Conservation (phyloP, 345 rosid genomes). For the Syzygium grande region DNA sequence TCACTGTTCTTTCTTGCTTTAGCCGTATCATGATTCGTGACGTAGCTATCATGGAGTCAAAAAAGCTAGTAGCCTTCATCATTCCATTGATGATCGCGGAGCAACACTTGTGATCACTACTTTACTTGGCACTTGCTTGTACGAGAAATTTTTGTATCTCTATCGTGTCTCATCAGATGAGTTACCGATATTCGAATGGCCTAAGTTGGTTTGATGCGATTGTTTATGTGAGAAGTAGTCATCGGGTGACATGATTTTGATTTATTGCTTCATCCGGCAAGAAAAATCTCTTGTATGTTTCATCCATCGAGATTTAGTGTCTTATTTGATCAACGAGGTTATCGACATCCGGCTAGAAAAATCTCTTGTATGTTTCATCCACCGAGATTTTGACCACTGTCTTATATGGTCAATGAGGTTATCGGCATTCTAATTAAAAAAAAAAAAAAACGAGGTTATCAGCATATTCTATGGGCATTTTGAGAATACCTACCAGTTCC, state of each 20-base stretch:
- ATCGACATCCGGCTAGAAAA: background rate
- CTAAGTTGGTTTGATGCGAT: background rate
- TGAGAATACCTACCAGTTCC: background rate
- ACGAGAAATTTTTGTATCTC: background rate
- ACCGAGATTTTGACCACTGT: background rate
- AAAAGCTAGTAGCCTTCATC: background rate
- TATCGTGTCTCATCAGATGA: background rate
- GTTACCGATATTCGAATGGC: background rate
- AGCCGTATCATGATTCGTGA: background rate
- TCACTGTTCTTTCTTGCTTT: background rate
- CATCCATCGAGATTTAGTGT: background rate
- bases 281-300: background rate
- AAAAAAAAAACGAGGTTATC: too few relatives aligned
- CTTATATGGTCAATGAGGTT: background rate
- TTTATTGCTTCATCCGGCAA: background rate
- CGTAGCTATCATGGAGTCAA: background rate
- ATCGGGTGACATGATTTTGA: background rate
- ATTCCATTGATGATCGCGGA: background rate
- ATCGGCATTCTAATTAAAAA: background rate
- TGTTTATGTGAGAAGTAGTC: background rate
- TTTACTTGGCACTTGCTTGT: background rate
- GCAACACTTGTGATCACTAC: background rate
- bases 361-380: background rate
- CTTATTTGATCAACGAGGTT: background rate
- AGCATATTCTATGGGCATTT: background rate